Percentiles rank a stretch among this genome's conserved stretches.
phyloP scores from a whole-genome alignment of 2,329 filamentous ascomycete species.

The Sclerotinia glacialis region DNA sequence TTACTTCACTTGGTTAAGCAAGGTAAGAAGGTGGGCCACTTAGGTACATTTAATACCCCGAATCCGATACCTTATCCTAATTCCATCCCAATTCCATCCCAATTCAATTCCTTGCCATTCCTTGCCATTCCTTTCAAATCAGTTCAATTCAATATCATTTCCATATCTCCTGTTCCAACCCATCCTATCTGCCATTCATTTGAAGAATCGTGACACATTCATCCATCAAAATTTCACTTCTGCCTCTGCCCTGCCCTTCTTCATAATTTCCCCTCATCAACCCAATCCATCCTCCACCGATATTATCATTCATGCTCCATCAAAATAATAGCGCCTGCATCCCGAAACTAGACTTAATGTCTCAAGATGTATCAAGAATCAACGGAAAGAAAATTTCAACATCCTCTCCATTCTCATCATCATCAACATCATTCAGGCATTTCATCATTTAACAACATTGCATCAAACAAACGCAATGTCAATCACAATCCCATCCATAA shows the following conservation, averaged over 20 bases:
- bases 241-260: not conserved
- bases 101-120: not conserved
- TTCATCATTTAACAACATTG: not conserved
- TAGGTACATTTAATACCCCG: not conserved
- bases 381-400: not conserved
- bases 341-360: not conserved
- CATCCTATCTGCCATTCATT: not conserved
- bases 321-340: not conserved
- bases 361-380: not conserved
- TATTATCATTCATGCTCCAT: not conserved
- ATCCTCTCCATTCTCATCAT: not conserved
- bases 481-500: not conserved
- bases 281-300: not conserved
- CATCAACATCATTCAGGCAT: conserved; percentile 6
- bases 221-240: not conserved
- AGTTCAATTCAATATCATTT: not conserved
- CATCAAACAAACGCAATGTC: not conserved
- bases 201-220: not conserved
- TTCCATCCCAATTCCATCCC: conserved; percentile 6
- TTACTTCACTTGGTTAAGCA: too few relatives aligned
- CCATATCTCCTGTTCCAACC: not conserved
- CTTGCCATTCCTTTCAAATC: too few relatives aligned
- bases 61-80: not conserved
- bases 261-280: not conserved
- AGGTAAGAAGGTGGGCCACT: not conserved